Evolutionary conservation across 2,329 filamentous ascomycete species (phyloP), one percentile per base, ranked within the genome.

Genomic region (Graphilbum fragrans): DNA sequence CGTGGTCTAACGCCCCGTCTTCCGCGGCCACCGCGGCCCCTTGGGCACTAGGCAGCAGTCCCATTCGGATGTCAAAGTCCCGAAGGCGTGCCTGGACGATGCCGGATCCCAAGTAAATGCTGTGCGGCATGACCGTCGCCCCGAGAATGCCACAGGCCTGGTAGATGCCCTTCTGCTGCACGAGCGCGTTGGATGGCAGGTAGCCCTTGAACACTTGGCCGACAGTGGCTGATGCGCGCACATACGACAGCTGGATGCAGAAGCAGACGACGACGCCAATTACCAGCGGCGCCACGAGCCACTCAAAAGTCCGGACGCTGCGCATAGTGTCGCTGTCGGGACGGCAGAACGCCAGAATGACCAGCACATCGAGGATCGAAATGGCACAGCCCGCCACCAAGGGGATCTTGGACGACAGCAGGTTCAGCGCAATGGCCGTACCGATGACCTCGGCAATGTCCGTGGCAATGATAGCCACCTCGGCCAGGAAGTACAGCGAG

Each of bases 141-240:
- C 82, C 82, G 0, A 87, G 65, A 43, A 87, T 87, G 39, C 82
- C 82, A 47, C 82, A 87, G 1, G 81, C 73, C 57, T 83, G 78
- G 54, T 82, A 84, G 0, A 61, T 49, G 59, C 69, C 79, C 52
- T 76, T 52, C 2, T 69, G 66, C 53, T 81, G 60, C 1, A 80
- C 60, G 2, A 83, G 56, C 4, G 70, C 65, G 34, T 61, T 60
- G 0, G 77, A 82, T 0, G 80, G 80, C 17, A 83, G 55, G 49
- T 79, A 84, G 17, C 80, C 80, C 29, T 59, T 62, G 53, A 84
- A 78, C 2, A 84, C 75, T 16, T 79, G 65, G 1, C 72, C 72
- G 1, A 73, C 62, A 22, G 21, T 38, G 5, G 62, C 61, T 0
- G 71, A 72, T 47, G 70, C 60, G 35, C 66, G 52, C 47, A 85